Evolutionary conservation across 768 basidiomycete species (phyloP), one percentile per base, ranked within the genome.

Genomic region (Mycena vitilis): DNA sequence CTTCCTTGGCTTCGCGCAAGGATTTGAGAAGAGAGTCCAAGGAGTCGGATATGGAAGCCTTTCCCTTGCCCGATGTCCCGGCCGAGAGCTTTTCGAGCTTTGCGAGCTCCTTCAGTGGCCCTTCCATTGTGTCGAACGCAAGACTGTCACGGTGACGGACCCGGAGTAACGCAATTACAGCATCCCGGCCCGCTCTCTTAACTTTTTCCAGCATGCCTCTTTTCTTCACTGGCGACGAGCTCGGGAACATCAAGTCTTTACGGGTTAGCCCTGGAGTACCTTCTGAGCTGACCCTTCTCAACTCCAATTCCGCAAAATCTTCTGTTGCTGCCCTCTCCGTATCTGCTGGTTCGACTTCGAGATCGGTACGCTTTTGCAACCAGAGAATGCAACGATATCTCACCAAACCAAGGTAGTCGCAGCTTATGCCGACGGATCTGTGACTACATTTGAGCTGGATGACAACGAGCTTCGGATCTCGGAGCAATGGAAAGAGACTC

Each of bases 191-290:
- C 5, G 30, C 40, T 40, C 40, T 40, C 44, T 66, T 12, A 10
- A 25, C 4, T 51, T 65, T 53, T 56, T 44, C 54, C 52, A 53
- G 57, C 23, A 93, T 92, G 91, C 80, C 87, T 75, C 86, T 85
- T 65, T 94, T 94, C 79, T 79, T 93, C 58, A 78, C 88, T 52
- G 94, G 92, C 70, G 94, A 95, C 79, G 91, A 93, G 70, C 87
- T 92, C 38, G 94, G 94, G 22, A 87, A 86, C 64, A 85, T 95
- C 65, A 94, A 94, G 79, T 78, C 87, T 10, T 74, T 93, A 63
- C 79, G 73, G 12, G 91, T 86, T 72, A 60, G 76, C 5, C 72
- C 79, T 20, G 74, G 77, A 13, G 52, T 70, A 13, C 68, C 77
- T 18, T 59, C 72, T 10, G 76, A 80, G 78, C 59, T 73, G 60